Percentiles rank a stretch among this genome's conserved stretches.
phyloP scores from a whole-genome alignment of 2,329 filamentous ascomycete species.

The Pseudogymnoascus sp. region DNA sequence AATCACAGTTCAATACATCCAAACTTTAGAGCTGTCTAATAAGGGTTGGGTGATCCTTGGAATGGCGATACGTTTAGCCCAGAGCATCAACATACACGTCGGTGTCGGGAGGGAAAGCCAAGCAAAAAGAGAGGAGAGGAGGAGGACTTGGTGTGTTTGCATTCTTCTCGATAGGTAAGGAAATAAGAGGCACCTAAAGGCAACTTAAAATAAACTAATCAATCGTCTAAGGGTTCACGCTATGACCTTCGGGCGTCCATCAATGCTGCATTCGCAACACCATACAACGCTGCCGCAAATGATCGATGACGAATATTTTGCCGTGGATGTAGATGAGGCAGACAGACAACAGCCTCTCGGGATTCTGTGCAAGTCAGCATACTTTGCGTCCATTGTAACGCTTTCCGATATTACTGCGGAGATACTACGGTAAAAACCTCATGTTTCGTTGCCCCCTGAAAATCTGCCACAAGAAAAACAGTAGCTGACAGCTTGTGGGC shows the following conservation, averaged over 20 bases:
- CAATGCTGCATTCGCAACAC: slow-evolving; percentile 8
- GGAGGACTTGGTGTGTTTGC: slow-evolving; percentile 19
- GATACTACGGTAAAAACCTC: background rate
- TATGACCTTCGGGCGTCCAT: slow-evolving; percentile 21
- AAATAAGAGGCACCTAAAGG: background rate
- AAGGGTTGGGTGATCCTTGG: slow-evolving; percentile 27
- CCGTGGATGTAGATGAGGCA: background rate
- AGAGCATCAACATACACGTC: slow-evolving; percentile 26
- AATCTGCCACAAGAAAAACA: background rate
- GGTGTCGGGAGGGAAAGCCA: slow-evolving; percentile 16
- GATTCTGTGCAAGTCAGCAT: background rate
- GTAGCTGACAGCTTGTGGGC: background rate
- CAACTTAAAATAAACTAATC: background rate
- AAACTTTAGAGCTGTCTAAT: slow-evolving; percentile 23
- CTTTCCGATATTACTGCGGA: slow-evolving; percentile 1
- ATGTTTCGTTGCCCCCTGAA: background rate
- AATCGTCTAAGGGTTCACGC: slow-evolving; percentile 12
- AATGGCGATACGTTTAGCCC: slow-evolving; percentile 26
- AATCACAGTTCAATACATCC: slow-evolving; percentile 27
- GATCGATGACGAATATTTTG: slow-evolving; percentile 15
- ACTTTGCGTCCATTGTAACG: slow-evolving; percentile 9
- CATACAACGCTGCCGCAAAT: background rate
- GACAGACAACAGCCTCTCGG: slow-evolving; percentile 1
- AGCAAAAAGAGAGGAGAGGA: slow-evolving; percentile 17
- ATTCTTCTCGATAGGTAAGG: slow-evolving; percentile 18